Percentiles rank a stretch among this genome's conserved stretches.
phyloP scores from a whole-genome alignment of 371 early-diverging fungal species.

The Mortierella sp. region DNA sequence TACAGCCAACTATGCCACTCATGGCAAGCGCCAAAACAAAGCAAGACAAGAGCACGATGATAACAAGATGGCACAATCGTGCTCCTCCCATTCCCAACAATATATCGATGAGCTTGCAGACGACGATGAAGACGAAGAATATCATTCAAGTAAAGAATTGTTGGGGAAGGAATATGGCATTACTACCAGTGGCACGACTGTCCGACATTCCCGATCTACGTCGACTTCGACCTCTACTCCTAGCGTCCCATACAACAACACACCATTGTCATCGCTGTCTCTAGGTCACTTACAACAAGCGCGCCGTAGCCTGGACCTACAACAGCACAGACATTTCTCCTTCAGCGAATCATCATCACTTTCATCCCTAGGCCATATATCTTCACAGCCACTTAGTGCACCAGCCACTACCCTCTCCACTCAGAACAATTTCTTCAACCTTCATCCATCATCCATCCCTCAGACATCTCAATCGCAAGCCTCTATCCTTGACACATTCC shows the following conservation, averaged over 20 bases:
- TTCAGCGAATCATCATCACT: constrained; percentile 29
- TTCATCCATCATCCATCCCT: constrained; percentile 10
- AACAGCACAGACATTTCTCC: constrained; percentile 33
- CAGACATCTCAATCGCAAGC: constrained; percentile 9
- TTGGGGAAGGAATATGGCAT: constrained; percentile 22
- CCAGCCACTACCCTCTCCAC: constrained; percentile 27
- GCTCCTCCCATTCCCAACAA: background rate
- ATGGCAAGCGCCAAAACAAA: constrained; percentile 13
- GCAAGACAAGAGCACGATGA: constrained; percentile 14
- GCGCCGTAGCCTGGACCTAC: constrained; percentile 14
- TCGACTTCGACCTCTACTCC: constrained; percentile 8
- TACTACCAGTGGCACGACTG: background rate
- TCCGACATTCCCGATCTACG: background rate
- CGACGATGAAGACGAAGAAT: constrained; percentile 23
- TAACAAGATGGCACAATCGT: constrained; percentile 1
- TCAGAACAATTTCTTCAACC: constrained; percentile 23
- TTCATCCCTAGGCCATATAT: constrained; percentile 13
- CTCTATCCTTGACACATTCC: constrained; percentile 36
- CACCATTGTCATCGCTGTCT: no score
- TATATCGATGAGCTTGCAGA: background rate
- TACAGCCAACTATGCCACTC: background rate
- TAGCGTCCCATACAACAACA: background rate
- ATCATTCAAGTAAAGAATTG: constrained; percentile 25
- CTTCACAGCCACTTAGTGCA: constrained; percentile 8
- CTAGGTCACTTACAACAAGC: constrained; percentile 14